These are phyloP conservation scores for Cryptococcus amylolentus DNA, from an alignment of 1,284 basidiomycete genomes.

Conservation along the genomic window DNA sequence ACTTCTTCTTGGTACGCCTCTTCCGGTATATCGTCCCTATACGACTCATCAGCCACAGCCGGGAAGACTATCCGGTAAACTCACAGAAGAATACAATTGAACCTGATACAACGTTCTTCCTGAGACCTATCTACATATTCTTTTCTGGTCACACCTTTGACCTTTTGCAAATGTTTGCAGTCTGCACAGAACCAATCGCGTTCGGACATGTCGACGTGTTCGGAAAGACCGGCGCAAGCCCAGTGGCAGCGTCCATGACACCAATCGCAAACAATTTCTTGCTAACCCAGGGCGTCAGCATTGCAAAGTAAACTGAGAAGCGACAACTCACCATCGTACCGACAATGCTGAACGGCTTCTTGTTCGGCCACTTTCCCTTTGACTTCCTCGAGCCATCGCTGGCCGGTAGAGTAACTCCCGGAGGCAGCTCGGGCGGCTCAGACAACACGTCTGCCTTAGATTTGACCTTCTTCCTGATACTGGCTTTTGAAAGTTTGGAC, in stretches of 20 bases:
- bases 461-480: too few species aligned
- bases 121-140: not conserved
- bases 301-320: not conserved
- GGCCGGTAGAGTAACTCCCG: not conserved
- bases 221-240: constrained; percentile 6
- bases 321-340: not conserved
- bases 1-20: not conserved
- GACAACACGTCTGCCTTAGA: too few species aligned
- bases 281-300: not conserved
- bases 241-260: constrained; percentile 1
- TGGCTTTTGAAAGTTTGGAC: too few species aligned
- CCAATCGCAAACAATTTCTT: not conserved
- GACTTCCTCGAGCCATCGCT: not conserved
- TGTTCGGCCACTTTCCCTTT: not conserved
- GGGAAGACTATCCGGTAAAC: not conserved
- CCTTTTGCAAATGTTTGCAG: not conserved
- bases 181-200: constrained; percentile 1
- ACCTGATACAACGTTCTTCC: not conserved
- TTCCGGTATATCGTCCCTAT: not conserved
- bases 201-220: constrained; percentile 1
- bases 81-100: not conserved
- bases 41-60: not conserved
- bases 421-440: too few species aligned
- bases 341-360: not conserved
- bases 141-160: not conserved